Percentiles rank a stretch among this genome's conserved stretches.
Conservation (phyloP, 495 filamentous ascomycete genomes). For the Podospora tetraspora region DNA sequence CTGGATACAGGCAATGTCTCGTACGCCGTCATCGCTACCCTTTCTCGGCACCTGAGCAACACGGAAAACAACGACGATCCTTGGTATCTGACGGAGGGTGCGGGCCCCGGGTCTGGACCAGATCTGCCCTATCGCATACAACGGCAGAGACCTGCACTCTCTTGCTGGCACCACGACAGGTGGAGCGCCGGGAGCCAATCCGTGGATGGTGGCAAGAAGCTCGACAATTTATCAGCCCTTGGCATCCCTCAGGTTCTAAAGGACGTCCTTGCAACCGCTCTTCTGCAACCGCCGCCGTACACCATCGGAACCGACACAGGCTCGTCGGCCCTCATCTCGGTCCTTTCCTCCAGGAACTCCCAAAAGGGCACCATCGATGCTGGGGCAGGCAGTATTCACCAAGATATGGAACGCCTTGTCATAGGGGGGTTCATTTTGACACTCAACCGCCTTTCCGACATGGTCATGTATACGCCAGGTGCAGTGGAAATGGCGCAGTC, state of each 20-base stretch:
- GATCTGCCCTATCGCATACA: neutral
- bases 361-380: neutral
- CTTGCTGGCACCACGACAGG: neutral
- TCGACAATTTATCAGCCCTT: neutral
- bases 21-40: neutral
- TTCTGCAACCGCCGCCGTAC: neutral
- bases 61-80: neutral
- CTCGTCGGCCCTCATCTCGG: neutral
- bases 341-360: neutral
- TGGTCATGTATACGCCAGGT: neutral
- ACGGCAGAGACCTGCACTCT: neutral
- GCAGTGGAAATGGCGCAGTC: neutral
- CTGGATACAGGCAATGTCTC: neutral
- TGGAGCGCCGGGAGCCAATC: neutral
- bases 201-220: neutral
- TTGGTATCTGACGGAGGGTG: slow-evolving; percentile 6
- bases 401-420: slow-evolving; percentile 9
- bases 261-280: neutral
- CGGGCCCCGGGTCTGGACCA: no score
- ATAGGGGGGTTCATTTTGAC: slow-evolving; percentile 5
- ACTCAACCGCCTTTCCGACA: slow-evolving; percentile 2
- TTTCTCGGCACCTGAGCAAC: neutral
- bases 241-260: neutral
- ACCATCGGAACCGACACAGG: neutral
- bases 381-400: neutral